phyloP scores from a whole-genome alignment of 768 basidiomycete genomes.

The Cystofilobasidium capitatum region DNA sequence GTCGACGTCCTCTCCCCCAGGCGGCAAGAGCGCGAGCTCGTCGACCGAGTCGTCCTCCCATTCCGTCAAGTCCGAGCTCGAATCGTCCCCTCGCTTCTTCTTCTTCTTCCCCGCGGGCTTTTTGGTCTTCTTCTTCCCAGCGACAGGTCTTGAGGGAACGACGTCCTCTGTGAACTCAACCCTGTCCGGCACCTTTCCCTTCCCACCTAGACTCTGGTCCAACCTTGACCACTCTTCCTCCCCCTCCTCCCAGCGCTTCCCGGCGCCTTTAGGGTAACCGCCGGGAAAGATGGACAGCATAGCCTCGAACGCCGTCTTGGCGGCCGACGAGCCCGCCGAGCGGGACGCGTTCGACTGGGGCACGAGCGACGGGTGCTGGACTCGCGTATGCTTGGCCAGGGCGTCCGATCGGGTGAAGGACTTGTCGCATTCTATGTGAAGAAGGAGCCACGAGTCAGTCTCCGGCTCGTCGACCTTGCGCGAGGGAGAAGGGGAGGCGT shows the following conservation, averaged over 20 bases:
- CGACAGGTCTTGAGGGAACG: not conserved
- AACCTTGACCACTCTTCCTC: slow-evolving; percentile 12
- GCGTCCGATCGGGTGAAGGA: slow-evolving; percentile 92
- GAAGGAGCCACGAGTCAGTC: not conserved
- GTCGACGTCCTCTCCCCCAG: not conserved
- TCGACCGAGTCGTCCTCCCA: not conserved
- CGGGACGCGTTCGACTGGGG: not conserved
- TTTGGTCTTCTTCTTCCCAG: not conserved
- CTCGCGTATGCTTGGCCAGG: slow-evolving; percentile 72
- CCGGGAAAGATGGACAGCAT: not conserved
- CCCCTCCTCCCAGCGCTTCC: slow-evolving; percentile 2
- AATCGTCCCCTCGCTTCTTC: not conserved
- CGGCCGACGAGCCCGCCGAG: not conserved
- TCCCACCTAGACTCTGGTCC: not conserved
- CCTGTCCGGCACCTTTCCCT: not conserved
- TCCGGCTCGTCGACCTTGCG: not conserved
- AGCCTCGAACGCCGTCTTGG: not conserved
- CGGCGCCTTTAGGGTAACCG: not conserved
- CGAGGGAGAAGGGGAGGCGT: slow-evolving; percentile 32
- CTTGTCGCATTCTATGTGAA: slow-evolving; percentile 71
- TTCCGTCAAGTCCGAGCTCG: not conserved
- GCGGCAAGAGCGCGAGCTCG: not conserved
- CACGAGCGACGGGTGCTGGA: slow-evolving; percentile 46
- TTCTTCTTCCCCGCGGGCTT: not conserved
- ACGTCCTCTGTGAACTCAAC: not conserved